Evolutionary conservation across 2,329 filamentous ascomycete genomes (phyloP), one percentile per base, ranked within the genome.

Genomic region (Fusarium sororula): DNA sequence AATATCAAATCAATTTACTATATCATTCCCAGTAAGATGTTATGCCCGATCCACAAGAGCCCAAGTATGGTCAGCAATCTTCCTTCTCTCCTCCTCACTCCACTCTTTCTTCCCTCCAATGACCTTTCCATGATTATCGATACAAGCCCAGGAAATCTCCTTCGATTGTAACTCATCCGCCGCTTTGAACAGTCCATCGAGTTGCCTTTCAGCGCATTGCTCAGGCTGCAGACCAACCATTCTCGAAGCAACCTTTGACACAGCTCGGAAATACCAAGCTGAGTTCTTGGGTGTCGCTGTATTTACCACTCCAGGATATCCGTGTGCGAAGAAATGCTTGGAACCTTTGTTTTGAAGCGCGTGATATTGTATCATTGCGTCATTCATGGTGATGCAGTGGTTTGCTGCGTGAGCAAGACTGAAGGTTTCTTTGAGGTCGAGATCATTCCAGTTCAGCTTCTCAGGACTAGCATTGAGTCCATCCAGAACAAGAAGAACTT

Each of bases 401-500:
- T 77, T 59, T 0, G 80, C 82, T 6, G 82, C 82, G 18, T 76
- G 82, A 4, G 57, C 53, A 0, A 85, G 67, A 42, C 72, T 79
- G 56, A 79, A 85, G 30, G 74, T 77, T 3, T 61, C 72, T 54
- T 82, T 81, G 1, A 86, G 78, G 59, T 82, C 83, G 9, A 86
- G 79, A 45, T 86, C 85, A 0, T 82, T 77, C 76, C 80, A 83
- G 62, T 81, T 75, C 3, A 86, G 72, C 28, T 78, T 77, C 13
- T 68, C 72, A 2, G 83, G 81, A 24, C 70, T 76, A 7, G 83
- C 83, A 6, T 50, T 51, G 0, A 50, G 32, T 0, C 77, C 70
- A n/a, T 82, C 81, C 1, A 84, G 72, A 3, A 87, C 82, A 5
- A 83, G 78, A 48, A 86, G 69, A 8, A 85, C 81, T 32, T 81